phyloP scores from a whole-genome alignment of 805 yeast species.

The Middelhovenomyces tepae region DNA sequence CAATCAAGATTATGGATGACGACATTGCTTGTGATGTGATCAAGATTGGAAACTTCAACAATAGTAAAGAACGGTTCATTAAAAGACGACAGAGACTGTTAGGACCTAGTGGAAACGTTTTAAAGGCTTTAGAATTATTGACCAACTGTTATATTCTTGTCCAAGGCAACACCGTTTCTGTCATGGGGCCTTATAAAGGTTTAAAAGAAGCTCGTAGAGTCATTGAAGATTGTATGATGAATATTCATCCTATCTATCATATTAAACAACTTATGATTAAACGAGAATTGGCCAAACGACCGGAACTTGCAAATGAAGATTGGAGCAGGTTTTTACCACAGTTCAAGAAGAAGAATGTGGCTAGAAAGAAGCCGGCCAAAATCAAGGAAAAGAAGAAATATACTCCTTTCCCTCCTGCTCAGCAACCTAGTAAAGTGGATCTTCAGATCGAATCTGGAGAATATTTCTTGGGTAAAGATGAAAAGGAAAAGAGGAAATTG shows the following conservation, averaged over 20 bases:
- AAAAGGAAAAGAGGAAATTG: slow-evolving; percentile 61
- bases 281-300: slow-evolving; percentile 88
- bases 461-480: slow-evolving; percentile 82
- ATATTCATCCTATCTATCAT: slow-evolving; percentile 95
- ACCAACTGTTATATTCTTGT: slow-evolving; percentile 95
- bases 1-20: slow-evolving; percentile 81
- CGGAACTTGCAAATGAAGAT: slow-evolving; percentile 90
- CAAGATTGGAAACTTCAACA: slow-evolving; percentile 82
- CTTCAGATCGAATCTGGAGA: slow-evolving; percentile 97
- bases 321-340: slow-evolving; percentile 96
- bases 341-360: slow-evolving; percentile 93
- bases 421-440: slow-evolving; percentile 93
- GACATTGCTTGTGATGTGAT: slow-evolving; percentile 94
- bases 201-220: slow-evolving; percentile 86
- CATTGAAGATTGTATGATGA: slow-evolving; percentile 95
- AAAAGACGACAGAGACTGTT: slow-evolving; percentile 94
- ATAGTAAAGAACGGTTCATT: slow-evolving; percentile 87
- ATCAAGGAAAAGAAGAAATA: slow-evolving; percentile 68
- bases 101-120: slow-evolving; percentile 95
- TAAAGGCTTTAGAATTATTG: slow-evolving; percentile 87
- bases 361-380: slow-evolving; percentile 78
- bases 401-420: slow-evolving; percentile 99
- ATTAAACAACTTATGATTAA: slow-evolving; percentile 97
- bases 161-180: slow-evolving; percentile 95
- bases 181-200: slow-evolving; percentile 94